phyloP scores from a whole-genome alignment of 148 eudicot genomes.

The Rhododendron vialii region DNA sequence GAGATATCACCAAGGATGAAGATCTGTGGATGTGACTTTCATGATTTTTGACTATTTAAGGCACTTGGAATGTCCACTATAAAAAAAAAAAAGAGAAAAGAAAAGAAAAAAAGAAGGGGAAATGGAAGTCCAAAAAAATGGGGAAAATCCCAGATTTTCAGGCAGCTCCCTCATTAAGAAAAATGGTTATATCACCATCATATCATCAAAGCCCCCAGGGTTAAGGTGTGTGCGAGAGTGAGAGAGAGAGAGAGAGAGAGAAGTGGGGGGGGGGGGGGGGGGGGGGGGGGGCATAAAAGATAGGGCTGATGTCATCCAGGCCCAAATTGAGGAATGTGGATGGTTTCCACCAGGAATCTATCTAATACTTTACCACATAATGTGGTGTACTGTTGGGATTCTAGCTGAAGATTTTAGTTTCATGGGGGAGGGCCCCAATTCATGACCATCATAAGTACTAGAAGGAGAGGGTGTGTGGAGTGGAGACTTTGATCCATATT shows the following conservation, averaged over 20 bases:
- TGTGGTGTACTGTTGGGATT: conserved; percentile 19
- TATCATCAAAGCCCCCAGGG: neutral
- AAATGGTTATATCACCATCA: neutral
- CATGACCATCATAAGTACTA: conserved; percentile 2
- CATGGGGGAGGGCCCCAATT: neutral
- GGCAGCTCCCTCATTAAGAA: conserved; percentile 11
- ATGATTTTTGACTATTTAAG: conserved; percentile 8
- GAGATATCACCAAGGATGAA: conserved; percentile 61
- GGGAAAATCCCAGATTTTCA: conserved; percentile 18
- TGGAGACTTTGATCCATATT: neutral
- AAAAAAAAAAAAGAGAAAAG: neutral
- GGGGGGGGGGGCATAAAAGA: neutral
- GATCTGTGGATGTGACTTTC: conserved; percentile 42
- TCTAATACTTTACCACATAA: neutral
- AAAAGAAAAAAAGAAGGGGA: neutral
- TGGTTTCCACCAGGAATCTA: conserved; percentile 1
- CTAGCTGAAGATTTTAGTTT: conserved; percentile 19
- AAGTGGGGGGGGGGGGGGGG: neutral
- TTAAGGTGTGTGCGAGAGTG: neutral
- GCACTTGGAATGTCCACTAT: conserved; percentile 6
- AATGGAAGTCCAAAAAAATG: neutral
- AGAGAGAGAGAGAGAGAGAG: conserved; percentile 3
- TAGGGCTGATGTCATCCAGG: conserved; percentile 14
- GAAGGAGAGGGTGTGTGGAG: neutral
- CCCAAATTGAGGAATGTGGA: conserved; percentile 9